phyloP scores from a whole-genome alignment of 2,329 filamentous ascomycete genomes.

The Aspergillus amoenus region DNA sequence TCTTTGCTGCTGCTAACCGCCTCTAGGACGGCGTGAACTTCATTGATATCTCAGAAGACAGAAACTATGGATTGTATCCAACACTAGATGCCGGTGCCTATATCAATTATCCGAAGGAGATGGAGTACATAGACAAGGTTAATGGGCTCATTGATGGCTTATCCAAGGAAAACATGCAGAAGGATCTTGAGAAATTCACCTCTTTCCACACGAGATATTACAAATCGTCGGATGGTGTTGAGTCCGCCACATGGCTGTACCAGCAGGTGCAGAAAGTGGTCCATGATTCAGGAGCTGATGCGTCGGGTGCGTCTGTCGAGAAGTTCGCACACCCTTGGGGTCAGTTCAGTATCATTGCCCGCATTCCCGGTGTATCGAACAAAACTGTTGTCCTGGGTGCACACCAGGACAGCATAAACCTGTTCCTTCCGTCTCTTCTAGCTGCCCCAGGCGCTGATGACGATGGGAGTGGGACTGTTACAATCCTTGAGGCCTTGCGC shows the following conservation, averaged over 20 bases:
- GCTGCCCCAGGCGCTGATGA: conserved; percentile 93
- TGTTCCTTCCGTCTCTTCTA: conserved; percentile 80
- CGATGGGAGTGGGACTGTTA: conserved; percentile 89
- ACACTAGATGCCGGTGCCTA: conserved; percentile 37
- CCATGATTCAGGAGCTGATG: conserved; percentile 66
- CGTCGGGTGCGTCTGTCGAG: conserved; percentile 65
- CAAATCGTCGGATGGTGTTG: conserved; percentile 64
- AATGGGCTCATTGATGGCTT: conserved; percentile 66
- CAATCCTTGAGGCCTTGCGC: conserved; percentile 87
- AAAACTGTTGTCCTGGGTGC: conserved; percentile 86
- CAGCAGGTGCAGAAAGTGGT: conserved; percentile 72
- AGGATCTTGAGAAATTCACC: conserved; percentile 71
- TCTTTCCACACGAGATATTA: conserved; percentile 60
- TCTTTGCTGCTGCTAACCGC: conserved; percentile 5
- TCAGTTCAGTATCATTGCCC: conserved; percentile 87
- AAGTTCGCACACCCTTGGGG: conserved; percentile 82
- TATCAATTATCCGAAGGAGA: conserved; percentile 66
- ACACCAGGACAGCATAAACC: conserved; percentile 93
- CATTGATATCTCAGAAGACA: conserved; percentile 83
- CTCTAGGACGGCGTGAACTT: conserved; percentile 76
- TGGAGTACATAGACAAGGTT: conserved; percentile 65
- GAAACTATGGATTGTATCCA: conserved; percentile 61
- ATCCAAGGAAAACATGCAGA: conserved; percentile 71
- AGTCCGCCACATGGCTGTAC: conserved; percentile 87
- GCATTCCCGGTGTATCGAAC: conserved; percentile 80